phyloP scores from a whole-genome alignment of 352 stramenopile genomes.

The Thalassiosira livingstoniorum region DNA sequence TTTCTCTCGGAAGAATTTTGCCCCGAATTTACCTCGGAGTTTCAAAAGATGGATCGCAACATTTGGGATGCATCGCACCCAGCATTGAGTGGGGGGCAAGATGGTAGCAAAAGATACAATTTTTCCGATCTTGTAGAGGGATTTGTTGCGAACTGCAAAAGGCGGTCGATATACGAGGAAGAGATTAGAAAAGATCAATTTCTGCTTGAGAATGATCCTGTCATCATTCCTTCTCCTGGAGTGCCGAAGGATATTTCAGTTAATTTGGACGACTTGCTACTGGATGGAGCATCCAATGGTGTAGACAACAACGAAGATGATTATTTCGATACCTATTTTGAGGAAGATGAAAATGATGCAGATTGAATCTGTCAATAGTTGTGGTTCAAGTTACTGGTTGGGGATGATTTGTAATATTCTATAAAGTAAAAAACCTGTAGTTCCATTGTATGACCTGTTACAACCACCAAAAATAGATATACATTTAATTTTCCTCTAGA shows the following conservation, averaged over 20 bases:
- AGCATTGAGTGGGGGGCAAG: slow-evolving; percentile 19
- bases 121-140: slow-evolving; percentile 38
- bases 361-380: no score
- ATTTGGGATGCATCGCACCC: slow-evolving; percentile 43
- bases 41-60: slow-evolving; percentile 34
- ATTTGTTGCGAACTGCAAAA: slow-evolving; percentile 57
- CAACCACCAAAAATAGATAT: no score
- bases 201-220: slow-evolving; percentile 18
- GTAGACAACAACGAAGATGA: slow-evolving; percentile 27
- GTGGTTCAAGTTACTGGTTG: no score
- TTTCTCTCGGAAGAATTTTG: slow-evolving; percentile 51
- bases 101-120: background rate
- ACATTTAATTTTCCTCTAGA: no score
- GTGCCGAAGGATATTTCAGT: slow-evolving; percentile 49
- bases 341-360: slow-evolving; percentile 33
- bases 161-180: slow-evolving; percentile 47
- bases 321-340: slow-evolving; percentile 54
- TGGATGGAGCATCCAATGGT: background rate
- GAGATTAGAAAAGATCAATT: slow-evolving; percentile 37
- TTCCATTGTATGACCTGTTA: no score
- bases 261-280: slow-evolving; percentile 51
- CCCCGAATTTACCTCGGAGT: slow-evolving; percentile 43
- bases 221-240: slow-evolving; percentile 44
- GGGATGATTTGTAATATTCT: no score
- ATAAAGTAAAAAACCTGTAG: no score